Evolutionary conservation across 768 basidiomycete species (phyloP).

Genomic region (Sporobolomyces pararoseus): DNA sequence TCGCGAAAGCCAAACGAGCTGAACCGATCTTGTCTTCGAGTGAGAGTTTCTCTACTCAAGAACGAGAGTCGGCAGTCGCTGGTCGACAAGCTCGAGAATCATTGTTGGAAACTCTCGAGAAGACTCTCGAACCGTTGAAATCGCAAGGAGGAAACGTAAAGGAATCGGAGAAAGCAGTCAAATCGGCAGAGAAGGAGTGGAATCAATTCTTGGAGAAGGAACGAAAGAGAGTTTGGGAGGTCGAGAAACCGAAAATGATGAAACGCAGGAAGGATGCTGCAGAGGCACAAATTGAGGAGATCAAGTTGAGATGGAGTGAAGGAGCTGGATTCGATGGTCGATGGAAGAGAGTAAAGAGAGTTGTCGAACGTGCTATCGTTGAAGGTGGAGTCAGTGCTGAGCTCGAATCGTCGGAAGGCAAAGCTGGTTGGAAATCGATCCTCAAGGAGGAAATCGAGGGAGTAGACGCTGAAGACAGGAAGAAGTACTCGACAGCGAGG

Average conservation of each 20-base stretch:
- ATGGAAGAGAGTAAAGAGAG: conserved; percentile 21
- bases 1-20: conserved; percentile 22
- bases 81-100: not conserved
- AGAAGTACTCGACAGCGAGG: conserved; percentile 35
- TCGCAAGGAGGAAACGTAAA: not conserved
- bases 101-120: conserved; percentile 13
- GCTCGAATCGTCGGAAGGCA: conserved; percentile 15
- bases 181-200: conserved; percentile 25
- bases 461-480: conserved; percentile 29
- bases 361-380: conserved; percentile 30
- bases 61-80: conserved; percentile 13
- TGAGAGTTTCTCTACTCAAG: not conserved
- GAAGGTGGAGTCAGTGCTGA: conserved; percentile 10
- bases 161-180: conserved; percentile 13
- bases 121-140: conserved; percentile 15
- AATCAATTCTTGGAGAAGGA: conserved; percentile 15
- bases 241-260: conserved; percentile 22
- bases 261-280: conserved; percentile 30
- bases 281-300: conserved; percentile 10
- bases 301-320: conserved; percentile 10
- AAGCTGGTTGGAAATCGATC: conserved; percentile 25
- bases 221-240: conserved; percentile 10
- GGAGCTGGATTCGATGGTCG: not conserved
- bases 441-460: conserved; percentile 29
- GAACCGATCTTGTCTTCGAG: conserved; percentile 28